A percentile compares a stretch with the other conserved stretches of the same genome.
These are phyloP conservation scores for Pseudogymnoascus sp. DNA, from an alignment of 2,329 filamentous ascomycete species.

Conservation along the genomic window DNA sequence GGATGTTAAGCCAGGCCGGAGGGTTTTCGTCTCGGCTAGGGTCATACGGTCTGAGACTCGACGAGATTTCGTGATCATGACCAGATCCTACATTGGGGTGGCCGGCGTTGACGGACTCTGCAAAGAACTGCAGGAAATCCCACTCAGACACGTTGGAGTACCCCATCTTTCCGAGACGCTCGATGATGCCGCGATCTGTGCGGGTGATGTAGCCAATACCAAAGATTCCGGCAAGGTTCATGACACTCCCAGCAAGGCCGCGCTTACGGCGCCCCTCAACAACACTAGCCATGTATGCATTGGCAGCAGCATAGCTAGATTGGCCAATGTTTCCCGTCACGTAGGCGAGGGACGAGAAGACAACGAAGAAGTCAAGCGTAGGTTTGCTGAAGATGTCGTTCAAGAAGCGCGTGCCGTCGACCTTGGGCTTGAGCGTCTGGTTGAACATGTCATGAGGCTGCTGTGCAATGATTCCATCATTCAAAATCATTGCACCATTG, in stretches of 20 bases:
- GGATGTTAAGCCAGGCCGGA: slow-evolving; percentile 7
- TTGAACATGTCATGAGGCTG: slow-evolving; percentile 23
- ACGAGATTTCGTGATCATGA: background rate
- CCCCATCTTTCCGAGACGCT: background rate
- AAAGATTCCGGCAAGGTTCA: slow-evolving; percentile 25
- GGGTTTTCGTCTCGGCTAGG: slow-evolving; percentile 16
- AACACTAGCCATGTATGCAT: slow-evolving; percentile 32
- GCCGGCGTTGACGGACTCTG: background rate
- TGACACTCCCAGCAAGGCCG: slow-evolving; percentile 22
- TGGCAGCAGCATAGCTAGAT: slow-evolving; percentile 32
- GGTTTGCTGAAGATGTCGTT: slow-evolving; percentile 26
- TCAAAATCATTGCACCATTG: slow-evolving; percentile 39
- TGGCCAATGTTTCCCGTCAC: slow-evolving; percentile 34
- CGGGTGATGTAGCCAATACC: slow-evolving; percentile 23
- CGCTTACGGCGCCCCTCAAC: slow-evolving; percentile 22
- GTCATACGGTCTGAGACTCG: background rate
- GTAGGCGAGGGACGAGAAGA: slow-evolving; percentile 32
- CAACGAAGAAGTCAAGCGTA: slow-evolving; percentile 35
- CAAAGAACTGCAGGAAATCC: background rate
- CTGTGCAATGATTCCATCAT: slow-evolving; percentile 28
- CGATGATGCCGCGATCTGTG: background rate
- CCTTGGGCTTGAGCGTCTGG: slow-evolving; percentile 29
- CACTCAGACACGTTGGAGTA: background rate
- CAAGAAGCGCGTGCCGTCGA: slow-evolving; percentile 28
- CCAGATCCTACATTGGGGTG: background rate